Base-by-base conservation (phyloP, 2,329 filamentous ascomycete species). In the Coleophoma eucalyptorum region DNA sequence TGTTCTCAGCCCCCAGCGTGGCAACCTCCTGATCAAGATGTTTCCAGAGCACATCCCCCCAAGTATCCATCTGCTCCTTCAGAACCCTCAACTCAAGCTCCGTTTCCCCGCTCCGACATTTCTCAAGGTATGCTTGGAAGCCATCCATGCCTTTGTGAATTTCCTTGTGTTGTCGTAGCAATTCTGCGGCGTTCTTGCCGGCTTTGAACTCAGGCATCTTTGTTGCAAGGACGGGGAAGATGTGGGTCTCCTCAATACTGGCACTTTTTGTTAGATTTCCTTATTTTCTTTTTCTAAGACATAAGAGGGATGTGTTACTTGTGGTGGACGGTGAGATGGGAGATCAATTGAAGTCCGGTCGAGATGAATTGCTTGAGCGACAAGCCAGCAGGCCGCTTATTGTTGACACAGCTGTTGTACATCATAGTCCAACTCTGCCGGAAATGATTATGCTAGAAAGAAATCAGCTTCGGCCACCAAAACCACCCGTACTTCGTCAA, bases 11-110 rank as follows among this genome's bases (percentile, higher is more conserved):
- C 2, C 86, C 81, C 32, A 96, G 68, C 58, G 87, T 80, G 67
- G 76, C 73, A 7, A 96, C 90, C 75, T 96, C 91, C 60, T 92
- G 85, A 61, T 94, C 89, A 53, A 96, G 71, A 75, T 96, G 91
- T 62, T 72, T 74, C 88, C 90, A 93, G 45, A 96, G 67, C 55
- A 96, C 88, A 10, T 75, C 74, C 11, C 88, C 88, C 81, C 92
- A 96, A 4, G 68, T 68, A 67, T 95, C 88, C 83, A 96, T 84
- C 62, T 89, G 78, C 34, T 68, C 73, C 71, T 84, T 86, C 66
- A 96, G 66, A 62, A 83, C 81, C 15, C 50, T 56, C 62, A 82
- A 63, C 53, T 79, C 74, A 43, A 86, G 69, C 50, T 83, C 79
- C 32, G 64, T 72, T 72, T 91, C 85, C 1, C 89, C 83, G 12